Base-by-base conservation (phyloP, 192 early-diverging fungal species). In the Backusella psychrophila region DNA sequence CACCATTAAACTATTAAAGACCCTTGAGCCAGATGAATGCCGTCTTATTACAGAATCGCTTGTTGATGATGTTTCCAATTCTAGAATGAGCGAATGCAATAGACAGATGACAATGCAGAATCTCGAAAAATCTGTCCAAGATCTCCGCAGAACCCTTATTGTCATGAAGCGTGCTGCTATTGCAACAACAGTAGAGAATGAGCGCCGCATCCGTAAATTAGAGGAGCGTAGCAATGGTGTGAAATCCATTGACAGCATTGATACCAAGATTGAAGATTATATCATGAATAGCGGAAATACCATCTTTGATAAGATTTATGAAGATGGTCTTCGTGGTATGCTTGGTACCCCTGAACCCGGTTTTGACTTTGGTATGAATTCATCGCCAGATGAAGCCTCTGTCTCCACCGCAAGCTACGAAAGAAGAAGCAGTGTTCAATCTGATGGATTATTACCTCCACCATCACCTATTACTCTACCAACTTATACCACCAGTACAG, bases 121-220 rank as follows among this genome's bases (percentile, higher is more conserved):
- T 42, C 80, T 86, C 38, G 89, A 91, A 53, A 87, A 85, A 66
- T 82, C 82, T 3, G 84, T 88, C 5, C 81, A 83, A 46, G 87
- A 90, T 42, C 78, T 91, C 38, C 82, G 88, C 53, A 80, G 85
- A 19, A 87, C 86, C 14, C 76, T 91, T 44, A 84, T 87, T 68
- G 82, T 86, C 17, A 91, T 91, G 90, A 85, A 86, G 19, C 80
- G 84, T 69, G 89, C 88, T 1, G 89, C 89, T 15, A 86, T 89
- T 8, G 79, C 80, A 4, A 81, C 76, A 3, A 75, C 76, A 0
- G 73, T 81, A 8, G 77, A 81, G 29, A 81, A 78, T 21, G 80
- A 81, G 35, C 80, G 74, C 17, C 76, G 77, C 12, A 78, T 81
- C 9, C 72, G 77, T 29, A 77, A 81, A 38, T 42, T 81, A 42